A percentile compares a stretch with the other conserved stretches of the same genome.
Conservation (phyloP, 2,329 filamentous ascomycete genomes). For the Fusarium xylarioides region DNA sequence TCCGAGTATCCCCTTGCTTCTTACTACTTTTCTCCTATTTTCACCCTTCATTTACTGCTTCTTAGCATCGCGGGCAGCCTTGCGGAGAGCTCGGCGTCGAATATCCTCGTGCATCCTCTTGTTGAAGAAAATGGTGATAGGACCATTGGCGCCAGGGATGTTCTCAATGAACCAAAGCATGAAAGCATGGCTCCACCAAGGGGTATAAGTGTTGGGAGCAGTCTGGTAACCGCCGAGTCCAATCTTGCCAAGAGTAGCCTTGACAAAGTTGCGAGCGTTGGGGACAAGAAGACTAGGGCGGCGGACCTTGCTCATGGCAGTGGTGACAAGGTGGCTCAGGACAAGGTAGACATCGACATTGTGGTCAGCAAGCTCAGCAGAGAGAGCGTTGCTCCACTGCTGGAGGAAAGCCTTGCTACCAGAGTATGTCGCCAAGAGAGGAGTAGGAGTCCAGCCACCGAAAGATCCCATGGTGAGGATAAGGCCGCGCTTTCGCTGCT, state of each 20-base stretch:
- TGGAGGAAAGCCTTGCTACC: slow-evolving; percentile 98
- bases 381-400: slow-evolving; percentile 90
- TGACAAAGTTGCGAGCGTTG: slow-evolving; percentile 83
- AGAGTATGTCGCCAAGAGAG: slow-evolving; percentile 93
- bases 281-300: slow-evolving; percentile 81
- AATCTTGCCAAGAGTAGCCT: slow-evolving; percentile 79
- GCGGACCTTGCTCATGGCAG: slow-evolving; percentile 96
- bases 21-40: neutral
- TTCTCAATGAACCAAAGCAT: slow-evolving; percentile 84
- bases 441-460: slow-evolving; percentile 89
- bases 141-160: slow-evolving; percentile 60
- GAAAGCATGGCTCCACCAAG: slow-evolving; percentile 90
- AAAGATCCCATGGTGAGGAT: slow-evolving; percentile 98
- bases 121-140: slow-evolving; percentile 60
- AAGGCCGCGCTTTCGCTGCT: slow-evolving; percentile 82
- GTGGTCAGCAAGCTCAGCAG: slow-evolving; percentile 80
- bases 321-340: slow-evolving; percentile 91
- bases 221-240: slow-evolving; percentile 82
- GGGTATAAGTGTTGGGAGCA: slow-evolving; percentile 85
- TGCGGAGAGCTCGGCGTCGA: slow-evolving; percentile 81
- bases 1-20: neutral
- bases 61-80: slow-evolving; percentile 84
- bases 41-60: slow-evolving; percentile 57
- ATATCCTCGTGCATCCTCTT: slow-evolving; percentile 83
- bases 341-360: slow-evolving; percentile 92